Base-by-base conservation (phyloP, 495 filamentous ascomycete genomes). In the Staphylotrichum tortipilum region DNA sequence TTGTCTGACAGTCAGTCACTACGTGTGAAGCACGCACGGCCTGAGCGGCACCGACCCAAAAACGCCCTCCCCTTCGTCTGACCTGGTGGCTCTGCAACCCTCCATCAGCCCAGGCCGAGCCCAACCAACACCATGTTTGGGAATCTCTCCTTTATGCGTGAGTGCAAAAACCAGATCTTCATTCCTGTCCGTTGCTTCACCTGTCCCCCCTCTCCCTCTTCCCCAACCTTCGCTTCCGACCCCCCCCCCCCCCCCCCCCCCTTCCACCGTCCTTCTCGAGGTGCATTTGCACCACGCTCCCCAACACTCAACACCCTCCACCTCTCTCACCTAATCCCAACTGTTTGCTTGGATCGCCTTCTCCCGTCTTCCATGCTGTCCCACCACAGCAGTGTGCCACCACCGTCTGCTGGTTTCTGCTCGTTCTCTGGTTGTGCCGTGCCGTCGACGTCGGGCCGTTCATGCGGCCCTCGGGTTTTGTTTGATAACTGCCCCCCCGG, bases 111-210 rank as follows among this genome's bases (percentile, higher is more conserved):
- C n/a, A n/a, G n/a, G n/a, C n/a, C n/a, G n/a, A n/a, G n/a, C n/a
- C n/a, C n/a, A n/a, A n/a, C n/a, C n/a, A n/a, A n/a, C n/a, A n/a
- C n/a, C n/a, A 69, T 69, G 67, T 67, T 69, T 52, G 56, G 62
- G 11, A 63, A 53, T 43, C 52, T 70, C 35, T 43, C 58, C 15
- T 57, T 56, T 49, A 54, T 70, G 35, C 54, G 67, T 70, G 59
- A 64, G 67, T 67, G 15, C 22, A 36, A n/a, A n/a, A n/a, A n/a
- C n/a, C n/a, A n/a, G n/a, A n/a, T n/a, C n/a, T n/a, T 24, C 23
- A 6, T 44, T 47, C 44, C 41, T 36, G 46, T 11, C 11, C 35
- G 1, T 18, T 46, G n/a, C n/a, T 6, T 44, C 18, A 7, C 7
- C 17, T 10, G 3, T 12, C 15, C 18, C 18, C 18, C 11, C 21